These are phyloP conservation scores for Suillus subluteus DNA, from an alignment of 768 basidiomycete genomes.

Conservation along the genomic window DNA sequence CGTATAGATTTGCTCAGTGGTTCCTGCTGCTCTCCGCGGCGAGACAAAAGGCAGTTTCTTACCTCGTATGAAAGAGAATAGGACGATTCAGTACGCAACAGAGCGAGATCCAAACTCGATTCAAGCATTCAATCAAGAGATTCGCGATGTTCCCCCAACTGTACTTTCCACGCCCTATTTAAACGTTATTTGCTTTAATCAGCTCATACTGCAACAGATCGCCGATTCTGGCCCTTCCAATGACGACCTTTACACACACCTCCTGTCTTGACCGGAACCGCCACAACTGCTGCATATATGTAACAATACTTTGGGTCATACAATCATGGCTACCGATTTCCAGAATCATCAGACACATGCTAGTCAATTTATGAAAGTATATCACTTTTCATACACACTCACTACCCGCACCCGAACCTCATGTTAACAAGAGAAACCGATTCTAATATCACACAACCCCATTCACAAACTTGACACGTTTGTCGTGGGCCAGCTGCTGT, in stretches of 20 bases:
- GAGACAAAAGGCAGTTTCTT: background rate
- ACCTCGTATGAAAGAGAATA: background rate
- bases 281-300: background rate
- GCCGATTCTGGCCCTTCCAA: conserved; percentile 5
- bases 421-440: background rate
- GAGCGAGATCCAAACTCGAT: background rate
- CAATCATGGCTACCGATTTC: conserved; percentile 5
- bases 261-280: conserved; percentile 3
- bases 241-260: background rate
- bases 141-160: background rate
- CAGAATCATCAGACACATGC: conserved; percentile 10
- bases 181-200: background rate
- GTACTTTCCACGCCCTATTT: background rate
- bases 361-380: conserved; percentile 12
- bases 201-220: background rate
- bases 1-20: background rate
- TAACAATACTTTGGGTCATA: background rate
- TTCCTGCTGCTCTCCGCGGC: background rate
- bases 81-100: background rate
- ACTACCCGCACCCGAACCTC: conserved; percentile 3
- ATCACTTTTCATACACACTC: conserved; percentile 14
- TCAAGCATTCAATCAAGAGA: conserved; percentile 4
- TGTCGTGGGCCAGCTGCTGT: conserved; percentile 32
- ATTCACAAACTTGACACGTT: conserved; percentile 30
- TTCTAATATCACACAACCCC: background rate